Evolutionary conservation across 1,284 basidiomycete genomes (phyloP), one percentile per base, ranked within the genome.

Genomic region (Hymenochaete sp.): DNA sequence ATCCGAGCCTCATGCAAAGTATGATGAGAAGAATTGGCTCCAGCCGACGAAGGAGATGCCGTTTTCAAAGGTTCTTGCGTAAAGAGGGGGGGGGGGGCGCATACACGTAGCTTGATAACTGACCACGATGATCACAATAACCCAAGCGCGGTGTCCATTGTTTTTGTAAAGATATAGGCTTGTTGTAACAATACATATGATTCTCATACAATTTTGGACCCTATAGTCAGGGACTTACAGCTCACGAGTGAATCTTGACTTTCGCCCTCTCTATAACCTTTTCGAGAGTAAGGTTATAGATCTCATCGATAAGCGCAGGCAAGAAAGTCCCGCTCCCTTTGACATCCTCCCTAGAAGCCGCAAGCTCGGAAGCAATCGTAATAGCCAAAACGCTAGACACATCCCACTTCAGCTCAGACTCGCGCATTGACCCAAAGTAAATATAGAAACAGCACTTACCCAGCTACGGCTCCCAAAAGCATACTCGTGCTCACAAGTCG

Each of bases 261-360:
- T 72, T 77, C 2, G 77, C 77, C 18, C 63, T 57, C 35, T 66
- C 50, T 14, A 57, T 55, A 7, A 90, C 56, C 9, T 65, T 71
- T 21, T 78, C 73, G 0, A 79, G 68, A 4, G 71, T 75, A 45
- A 93, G 62, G 10, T 68, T 64, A 55, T 76, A 81, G 38, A 95
- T 65, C 56, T 82, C 82, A 58, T 97, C 93, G 29, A 97, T 84
- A 44, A 97, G 67, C 0, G 84, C 89, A 14, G 88, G 73, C 18
- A 95, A 65, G 67, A 97, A 96, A 0, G 90, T 88, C 33, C 90
- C 91, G 3, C 90, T 83, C 0, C 93, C 93, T 40, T 68, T 71
- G 19, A 95, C 88, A 49, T 83, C 77, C 1, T 66, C 56, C 37
- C 80, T 70, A n/a, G 62, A 62, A 0, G 78, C 84, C 0, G 93